Evolutionary conservation across 768 basidiomycete genomes (phyloP).

Genomic region (Serendipita sp.): DNA sequence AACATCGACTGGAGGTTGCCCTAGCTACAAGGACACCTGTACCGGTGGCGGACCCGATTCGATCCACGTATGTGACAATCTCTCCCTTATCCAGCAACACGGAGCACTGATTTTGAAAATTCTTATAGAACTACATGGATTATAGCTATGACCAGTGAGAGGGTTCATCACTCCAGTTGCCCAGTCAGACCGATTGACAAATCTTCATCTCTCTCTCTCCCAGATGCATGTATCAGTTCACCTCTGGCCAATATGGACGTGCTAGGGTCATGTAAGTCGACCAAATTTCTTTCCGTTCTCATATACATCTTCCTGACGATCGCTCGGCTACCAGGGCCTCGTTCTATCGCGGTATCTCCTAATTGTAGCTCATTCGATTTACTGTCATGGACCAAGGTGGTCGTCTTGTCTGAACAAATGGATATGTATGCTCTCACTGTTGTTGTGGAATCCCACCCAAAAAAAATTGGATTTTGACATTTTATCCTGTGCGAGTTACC

Average conservation of each 20-base stretch:
- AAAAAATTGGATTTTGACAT: no score
- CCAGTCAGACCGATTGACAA: no score
- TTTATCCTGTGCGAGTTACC: no score
- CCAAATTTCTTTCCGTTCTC: neutral
- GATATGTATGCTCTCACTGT: no score
- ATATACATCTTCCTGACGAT: no score
- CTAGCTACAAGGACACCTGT: conserved; percentile 22
- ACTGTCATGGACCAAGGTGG: no score
- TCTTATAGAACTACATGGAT: conserved; percentile 10
- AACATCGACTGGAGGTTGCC: conserved; percentile 21
- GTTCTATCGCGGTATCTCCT: no score
- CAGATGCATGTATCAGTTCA: conserved; percentile 12
- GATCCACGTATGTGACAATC: conserved; percentile 8
- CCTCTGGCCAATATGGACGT: conserved; percentile 10
- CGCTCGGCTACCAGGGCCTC: no score
- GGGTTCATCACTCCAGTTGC: neutral
- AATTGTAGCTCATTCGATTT: no score
- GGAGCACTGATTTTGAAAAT: neutral
- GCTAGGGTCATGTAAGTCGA: neutral
- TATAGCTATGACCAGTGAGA: conserved; percentile 11
- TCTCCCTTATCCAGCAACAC: neutral
- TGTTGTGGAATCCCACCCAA: no score
- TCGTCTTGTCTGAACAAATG: no score
- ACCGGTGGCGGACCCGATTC: conserved; percentile 13
- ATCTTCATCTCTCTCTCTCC: no score